A percentile compares a stretch with the other conserved stretches of the same genome.
Evolutionary conservation across 495 filamentous ascomycete species (phyloP).

Genomic region (Pseudevernia furfuracea): DNA sequence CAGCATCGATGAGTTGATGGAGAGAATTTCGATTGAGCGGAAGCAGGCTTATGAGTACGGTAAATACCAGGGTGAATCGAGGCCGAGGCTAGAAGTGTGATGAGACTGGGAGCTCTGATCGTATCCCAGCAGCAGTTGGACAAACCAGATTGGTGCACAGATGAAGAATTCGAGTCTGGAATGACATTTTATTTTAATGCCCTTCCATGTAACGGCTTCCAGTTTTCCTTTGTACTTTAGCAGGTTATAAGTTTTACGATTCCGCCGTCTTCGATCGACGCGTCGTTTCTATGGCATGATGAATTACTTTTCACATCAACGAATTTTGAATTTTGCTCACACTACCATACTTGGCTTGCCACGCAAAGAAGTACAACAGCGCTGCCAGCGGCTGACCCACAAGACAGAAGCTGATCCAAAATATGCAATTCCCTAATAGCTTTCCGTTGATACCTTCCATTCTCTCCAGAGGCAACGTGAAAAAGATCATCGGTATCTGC

Average conservation of each 20-base stretch:
- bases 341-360: constrained; percentile 95
- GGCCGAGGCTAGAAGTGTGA: no score
- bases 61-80: no score
- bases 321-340: constrained; percentile 35
- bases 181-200: no score
- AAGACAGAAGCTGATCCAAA: constrained; percentile 91
- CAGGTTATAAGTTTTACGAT: background rate
- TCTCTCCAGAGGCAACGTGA: constrained; percentile 71
- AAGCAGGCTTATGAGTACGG: no score
- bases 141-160: no score
- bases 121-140: no score
- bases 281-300: background rate
- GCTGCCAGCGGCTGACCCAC: constrained; percentile 89
- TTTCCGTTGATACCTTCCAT: constrained; percentile 65
- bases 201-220: no score
- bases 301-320: background rate
- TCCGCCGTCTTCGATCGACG: background rate
- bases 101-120: no score
- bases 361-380: constrained; percentile 90
- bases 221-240: no score
- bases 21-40: no score
- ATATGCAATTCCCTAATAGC: constrained; percentile 81
- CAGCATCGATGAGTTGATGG: no score
- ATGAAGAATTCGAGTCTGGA: no score
- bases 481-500: constrained; percentile 77